Percentiles rank a stretch among this genome's conserved stretches.
phyloP scores from a whole-genome alignment of 441 rosid species.

The Rhodomyrtus psidioides region DNA sequence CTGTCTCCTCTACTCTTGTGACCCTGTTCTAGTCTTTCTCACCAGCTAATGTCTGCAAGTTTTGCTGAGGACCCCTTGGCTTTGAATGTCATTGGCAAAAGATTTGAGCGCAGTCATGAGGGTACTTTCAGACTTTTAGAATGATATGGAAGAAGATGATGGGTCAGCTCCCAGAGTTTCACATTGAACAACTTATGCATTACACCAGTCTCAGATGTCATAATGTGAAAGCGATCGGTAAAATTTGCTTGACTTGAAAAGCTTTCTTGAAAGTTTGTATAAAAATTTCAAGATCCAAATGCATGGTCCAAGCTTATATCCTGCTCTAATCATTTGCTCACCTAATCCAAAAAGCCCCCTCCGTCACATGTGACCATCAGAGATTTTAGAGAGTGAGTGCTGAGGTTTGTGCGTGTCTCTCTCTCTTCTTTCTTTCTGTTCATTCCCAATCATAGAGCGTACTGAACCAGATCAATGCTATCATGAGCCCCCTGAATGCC shows the following conservation, averaged over 20 bases:
- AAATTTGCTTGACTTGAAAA: not conserved
- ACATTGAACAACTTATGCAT: not conserved
- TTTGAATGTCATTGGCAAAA: not conserved
- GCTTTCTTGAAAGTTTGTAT: not conserved
- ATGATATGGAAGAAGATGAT: not conserved
- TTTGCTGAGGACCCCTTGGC: not conserved
- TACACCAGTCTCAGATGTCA: not conserved
- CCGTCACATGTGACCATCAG: constrained; percentile 6
- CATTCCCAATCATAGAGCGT: not conserved
- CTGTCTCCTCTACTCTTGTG: too few relatives aligned
- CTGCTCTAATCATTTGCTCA: not conserved
- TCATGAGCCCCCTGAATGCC: not conserved
- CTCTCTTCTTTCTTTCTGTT: not conserved
- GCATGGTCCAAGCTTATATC: not conserved
- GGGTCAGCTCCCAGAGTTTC: not conserved
- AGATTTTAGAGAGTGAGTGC: not conserved
- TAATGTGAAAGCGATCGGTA: not conserved
- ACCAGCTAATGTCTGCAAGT: not conserved
- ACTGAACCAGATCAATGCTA: not conserved
- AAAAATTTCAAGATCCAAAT: not conserved
- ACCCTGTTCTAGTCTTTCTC: not conserved
- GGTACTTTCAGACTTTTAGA: not conserved
- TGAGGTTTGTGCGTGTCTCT: not conserved
- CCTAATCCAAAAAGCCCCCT: not conserved
- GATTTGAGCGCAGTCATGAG: not conserved